Percentiles rank a stretch among this genome's conserved stretches.
Evolutionary conservation across 306 rosid genomes (phyloP).

Genomic region (Trichosanthes truncata): DNA sequence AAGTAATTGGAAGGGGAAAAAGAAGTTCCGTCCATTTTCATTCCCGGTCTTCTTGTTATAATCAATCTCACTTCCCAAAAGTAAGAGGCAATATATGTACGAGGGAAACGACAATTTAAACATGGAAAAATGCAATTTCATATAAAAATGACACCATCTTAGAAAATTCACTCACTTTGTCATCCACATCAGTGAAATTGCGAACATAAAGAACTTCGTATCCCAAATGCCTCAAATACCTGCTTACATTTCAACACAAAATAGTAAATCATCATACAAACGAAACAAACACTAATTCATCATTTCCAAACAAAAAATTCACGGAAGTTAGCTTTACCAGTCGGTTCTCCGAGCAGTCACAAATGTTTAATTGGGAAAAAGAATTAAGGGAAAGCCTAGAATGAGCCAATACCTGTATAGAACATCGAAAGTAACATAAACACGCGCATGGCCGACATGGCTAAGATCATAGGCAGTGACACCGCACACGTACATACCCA

Average conservation of each 20-base stretch:
- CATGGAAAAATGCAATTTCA: not conserved
- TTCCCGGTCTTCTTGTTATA: not conserved
- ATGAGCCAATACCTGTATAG: constrained; percentile 60
- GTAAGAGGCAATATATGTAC: not conserved
- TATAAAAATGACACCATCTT: not conserved
- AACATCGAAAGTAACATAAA: constrained; percentile 82
- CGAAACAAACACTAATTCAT: not conserved
- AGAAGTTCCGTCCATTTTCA: not conserved
- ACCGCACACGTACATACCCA: constrained; percentile 94
- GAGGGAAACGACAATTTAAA: not conserved
- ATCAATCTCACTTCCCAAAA: not conserved
- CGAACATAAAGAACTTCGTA: constrained; percentile 74
- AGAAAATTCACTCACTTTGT: constrained; percentile 55
- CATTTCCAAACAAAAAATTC: not conserved
- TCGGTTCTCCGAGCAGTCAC: not conserved
- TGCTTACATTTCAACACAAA: constrained; percentile 50
- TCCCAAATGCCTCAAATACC: constrained; percentile 90
- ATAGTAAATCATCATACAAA: not conserved
- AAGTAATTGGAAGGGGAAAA: not conserved
- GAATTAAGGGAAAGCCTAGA: not conserved
- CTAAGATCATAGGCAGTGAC: constrained; percentile 95
- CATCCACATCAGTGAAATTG: constrained; percentile 96
- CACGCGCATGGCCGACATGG: constrained; percentile 98
- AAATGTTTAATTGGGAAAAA: not conserved
- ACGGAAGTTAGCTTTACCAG: not conserved